These are phyloP conservation scores for Colletotrichum sp. DNA, from an alignment of 2,329 filamentous ascomycete genomes.

Conservation along the genomic window DNA sequence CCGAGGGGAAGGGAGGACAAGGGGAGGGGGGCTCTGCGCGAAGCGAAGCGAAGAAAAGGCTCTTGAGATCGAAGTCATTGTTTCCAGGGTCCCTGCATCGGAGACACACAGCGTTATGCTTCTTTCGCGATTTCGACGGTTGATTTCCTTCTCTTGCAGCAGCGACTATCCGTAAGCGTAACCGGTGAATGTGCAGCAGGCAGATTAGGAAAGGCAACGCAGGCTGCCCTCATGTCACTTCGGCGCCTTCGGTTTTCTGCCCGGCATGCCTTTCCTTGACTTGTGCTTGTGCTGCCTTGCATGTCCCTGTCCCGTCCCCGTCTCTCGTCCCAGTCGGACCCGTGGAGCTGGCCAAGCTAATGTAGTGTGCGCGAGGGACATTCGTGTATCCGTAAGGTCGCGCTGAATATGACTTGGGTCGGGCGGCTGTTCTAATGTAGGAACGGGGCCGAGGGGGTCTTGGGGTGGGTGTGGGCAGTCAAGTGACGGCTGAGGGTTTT, in stretches of 20 bases:
- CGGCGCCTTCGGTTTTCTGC: neutral
- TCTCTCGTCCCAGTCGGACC: neutral
- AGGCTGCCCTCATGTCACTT: neutral
- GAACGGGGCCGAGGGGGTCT: slow-evolving; percentile 16
- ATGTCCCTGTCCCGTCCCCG: neutral
- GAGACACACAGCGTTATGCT: neutral
- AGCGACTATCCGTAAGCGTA: neutral
- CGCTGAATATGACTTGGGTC: neutral
- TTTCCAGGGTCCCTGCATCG: slow-evolving; percentile 9
- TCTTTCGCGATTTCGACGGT: neutral
- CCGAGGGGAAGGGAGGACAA: neutral
- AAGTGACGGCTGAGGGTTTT: neutral
- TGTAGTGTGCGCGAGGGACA: neutral
- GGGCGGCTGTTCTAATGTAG: slow-evolving; percentile 15
- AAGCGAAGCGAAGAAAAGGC: slow-evolving; percentile 7
- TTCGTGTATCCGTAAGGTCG: neutral
- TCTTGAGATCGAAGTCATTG: neutral
- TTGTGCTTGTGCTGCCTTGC: neutral
- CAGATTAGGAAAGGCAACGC: neutral
- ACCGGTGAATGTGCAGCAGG: neutral
- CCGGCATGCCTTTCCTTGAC: neutral
- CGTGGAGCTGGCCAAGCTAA: slow-evolving; percentile 14
- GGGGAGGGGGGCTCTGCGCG: neutral
- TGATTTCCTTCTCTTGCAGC: neutral
- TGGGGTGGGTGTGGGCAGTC: neutral